Base-by-base conservation (phyloP, 1,284 basidiomycete species). In the Cutaneotrichosporon dermatis region DNA sequence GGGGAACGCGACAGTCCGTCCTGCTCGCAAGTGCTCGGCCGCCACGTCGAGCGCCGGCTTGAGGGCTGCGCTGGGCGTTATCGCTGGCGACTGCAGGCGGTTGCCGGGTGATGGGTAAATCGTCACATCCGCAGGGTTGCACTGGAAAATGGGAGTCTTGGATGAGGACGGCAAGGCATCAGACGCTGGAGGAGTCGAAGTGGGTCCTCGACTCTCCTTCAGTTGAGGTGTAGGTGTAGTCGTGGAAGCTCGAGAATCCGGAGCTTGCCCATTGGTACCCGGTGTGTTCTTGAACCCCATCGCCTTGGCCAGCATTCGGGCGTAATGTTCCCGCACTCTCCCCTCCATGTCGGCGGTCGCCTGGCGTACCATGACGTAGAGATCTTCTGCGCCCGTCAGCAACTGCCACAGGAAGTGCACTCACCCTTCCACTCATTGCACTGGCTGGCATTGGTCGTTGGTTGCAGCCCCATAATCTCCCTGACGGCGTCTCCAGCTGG, bases 1-100 rank as follows among this genome's bases (percentile, higher is more conserved):
- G 0, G 96, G 95, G 70, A 99, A 92, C 0, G 88, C 93, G 44
- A 99, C 90, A 0, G 76, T 75, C 11, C 68, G 65, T 4, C 69
- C 68, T 2, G 65, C 63, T 35, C 68, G 71, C 4, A 79, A 66
- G 48, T 77, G 75, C 1, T 40, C 39, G 1, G 76, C 69, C 4
- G 76, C 76, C 0, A 53, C 60, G 9, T 68, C 55, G 25, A 79
- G 69, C 43, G 76, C 64, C 0, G 60, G 44, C 10, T 57, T 55
- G 34, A 74, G 61, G 0, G 59, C 40, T 1, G 66, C 48, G 2
- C 46, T 68, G 36, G 75, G 64, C 35, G 44, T 51, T 64, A 72
- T 68, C 10, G 43, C 40, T 0, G 76, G 76, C 0, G 59, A 60
- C 46, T 77, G 71, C 11, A 76, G 68, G 0, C 68, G 70, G 50